These are phyloP conservation scores for Trichomonas gallinae DNA, from an alignment of 208 protist genomes.

Conservation along the genomic window DNA sequence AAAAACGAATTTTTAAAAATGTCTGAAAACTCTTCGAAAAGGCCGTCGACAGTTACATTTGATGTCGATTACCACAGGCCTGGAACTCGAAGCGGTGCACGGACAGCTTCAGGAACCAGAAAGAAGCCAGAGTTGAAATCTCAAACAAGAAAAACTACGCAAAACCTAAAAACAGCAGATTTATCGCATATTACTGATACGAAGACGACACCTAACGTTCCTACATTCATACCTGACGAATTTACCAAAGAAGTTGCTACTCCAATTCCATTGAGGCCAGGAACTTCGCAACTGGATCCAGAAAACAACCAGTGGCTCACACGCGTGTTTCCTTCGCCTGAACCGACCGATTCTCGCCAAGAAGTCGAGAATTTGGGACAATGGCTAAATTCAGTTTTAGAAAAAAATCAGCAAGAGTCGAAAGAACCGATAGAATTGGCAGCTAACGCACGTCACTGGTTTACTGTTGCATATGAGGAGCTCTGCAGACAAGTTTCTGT, in stretches of 20 bases:
- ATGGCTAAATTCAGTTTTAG: background rate
- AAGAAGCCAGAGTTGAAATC: background rate
- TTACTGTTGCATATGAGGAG: background rate
- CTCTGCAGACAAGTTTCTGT: constrained; percentile 5
- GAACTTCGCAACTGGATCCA: background rate
- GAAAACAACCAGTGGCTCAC: background rate
- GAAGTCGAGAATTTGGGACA: background rate
- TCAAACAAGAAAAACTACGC: background rate
- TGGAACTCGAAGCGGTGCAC: background rate
- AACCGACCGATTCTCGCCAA: background rate
- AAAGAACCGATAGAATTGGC: background rate
- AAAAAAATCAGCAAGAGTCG: background rate
- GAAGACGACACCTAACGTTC: background rate
- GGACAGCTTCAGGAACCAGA: background rate
- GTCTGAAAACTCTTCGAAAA: background rate
- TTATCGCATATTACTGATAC: background rate
- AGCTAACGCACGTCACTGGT: background rate
- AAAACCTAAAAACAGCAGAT: background rate
- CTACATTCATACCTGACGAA: background rate
- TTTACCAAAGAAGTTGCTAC: background rate
- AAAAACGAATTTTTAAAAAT: background rate
- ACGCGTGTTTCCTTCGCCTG: background rate
- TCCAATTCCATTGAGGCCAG: background rate
- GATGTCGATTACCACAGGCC: background rate
- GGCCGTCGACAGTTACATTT: background rate